A percentile compares a stretch with the other conserved stretches of the same genome.
Conservation (phyloP, 441 rosid species). For the Erodium texanum region DNA sequence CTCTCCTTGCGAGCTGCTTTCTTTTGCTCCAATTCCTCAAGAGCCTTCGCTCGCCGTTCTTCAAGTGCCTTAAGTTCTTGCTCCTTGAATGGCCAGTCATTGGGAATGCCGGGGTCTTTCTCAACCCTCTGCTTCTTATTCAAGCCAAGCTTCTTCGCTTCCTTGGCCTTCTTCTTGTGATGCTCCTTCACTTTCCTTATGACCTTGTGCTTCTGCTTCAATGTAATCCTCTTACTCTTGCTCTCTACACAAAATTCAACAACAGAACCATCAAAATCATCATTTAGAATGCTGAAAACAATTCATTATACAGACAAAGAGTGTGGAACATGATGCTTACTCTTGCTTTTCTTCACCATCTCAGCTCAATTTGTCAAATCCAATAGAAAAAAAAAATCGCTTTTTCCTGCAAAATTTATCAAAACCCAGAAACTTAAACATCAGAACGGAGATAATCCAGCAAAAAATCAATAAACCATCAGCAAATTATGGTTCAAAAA, state of each 20-base stretch:
- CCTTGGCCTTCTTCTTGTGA: conserved; percentile 89
- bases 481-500: neutral
- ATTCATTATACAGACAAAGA: neutral
- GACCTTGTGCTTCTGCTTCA: conserved; percentile 79
- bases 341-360: conserved; percentile 90
- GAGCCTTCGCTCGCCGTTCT: conserved; percentile 75
- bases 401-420: neutral
- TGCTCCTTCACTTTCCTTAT: conserved; percentile 86
- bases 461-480: neutral
- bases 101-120: conserved; percentile 96
- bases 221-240: conserved; percentile 79
- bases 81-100: conserved; percentile 98
- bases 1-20: conserved; percentile 84
- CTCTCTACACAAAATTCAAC: conserved; percentile 53
- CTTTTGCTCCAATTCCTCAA: conserved; percentile 82
- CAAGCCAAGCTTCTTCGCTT: conserved; percentile 70
- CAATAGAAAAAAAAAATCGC: neutral
- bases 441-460: too few species aligned
- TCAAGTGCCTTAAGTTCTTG: conserved; percentile 92
- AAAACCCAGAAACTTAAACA: neutral
- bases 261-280: neutral
- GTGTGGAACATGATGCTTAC: conserved; percentile 29
- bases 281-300: neutral
- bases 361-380: conserved; percentile 5
- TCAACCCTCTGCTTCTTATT: conserved; percentile 49